Evolutionary conservation across 257 asterid species (phyloP), one percentile per base, ranked within the genome.

Genomic region (Solanum bulbocastanum): DNA sequence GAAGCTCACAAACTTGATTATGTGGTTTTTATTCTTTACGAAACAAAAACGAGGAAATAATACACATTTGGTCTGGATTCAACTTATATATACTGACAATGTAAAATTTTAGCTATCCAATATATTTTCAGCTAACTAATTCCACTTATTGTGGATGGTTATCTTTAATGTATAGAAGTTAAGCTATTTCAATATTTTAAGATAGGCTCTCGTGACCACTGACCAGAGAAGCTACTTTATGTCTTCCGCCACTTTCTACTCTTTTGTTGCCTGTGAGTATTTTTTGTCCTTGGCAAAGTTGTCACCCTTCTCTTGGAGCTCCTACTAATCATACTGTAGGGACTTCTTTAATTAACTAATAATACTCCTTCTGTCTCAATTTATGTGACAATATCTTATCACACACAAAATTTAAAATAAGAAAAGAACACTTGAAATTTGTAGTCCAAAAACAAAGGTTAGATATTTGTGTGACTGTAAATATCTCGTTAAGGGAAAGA

Each of bases 251-350:
- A 20, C 65, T 56, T 56, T 56, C 65, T 56, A 56, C 65, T 56
- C 65, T 52, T 81, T 44, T 86, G 90, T 76, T 49, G 49, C 90
- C 37, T 83, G 91, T 83, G 92, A 88, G 27, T 33, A 44, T 82
- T 42, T 65, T 83, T 91, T 91, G 93, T 91, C 91, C 74, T 89
- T 33, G 23, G 42, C 69, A 81, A 81, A 81, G 85, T 81, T 81
- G 85, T 81, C 68, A 46, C n/a, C 68, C 85, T 16, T n/a, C 56
- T 12, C 42, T 15, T 27, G 30, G 36, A 49, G 86, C 56, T 65
- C 68, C 25, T 81, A 85, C 40, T 18, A 30, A 5, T 79, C 15
- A 15, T 23, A 79, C 37, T 42, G 65, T 25, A 30, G 69, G 42
- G 32, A 16, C 52, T 44, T 44, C 18, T 44, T 44, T 44, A 44